Evolutionary conservation across 1,139 yeast species (phyloP).

Genomic region (Diutina mesorugosa): DNA sequence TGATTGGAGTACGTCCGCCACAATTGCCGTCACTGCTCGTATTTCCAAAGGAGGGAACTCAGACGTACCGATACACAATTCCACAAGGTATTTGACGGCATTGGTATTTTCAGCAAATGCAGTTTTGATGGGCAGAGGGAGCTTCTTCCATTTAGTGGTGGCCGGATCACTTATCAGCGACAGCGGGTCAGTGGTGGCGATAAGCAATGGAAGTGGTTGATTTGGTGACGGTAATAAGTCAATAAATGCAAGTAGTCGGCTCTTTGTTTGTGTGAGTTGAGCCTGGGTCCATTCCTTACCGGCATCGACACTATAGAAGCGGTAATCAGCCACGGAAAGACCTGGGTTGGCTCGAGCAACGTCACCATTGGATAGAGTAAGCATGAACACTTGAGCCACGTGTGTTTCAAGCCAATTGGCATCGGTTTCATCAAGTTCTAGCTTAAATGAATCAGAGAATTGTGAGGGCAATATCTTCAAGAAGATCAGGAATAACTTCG

Average conservation of each 20-base stretch:
- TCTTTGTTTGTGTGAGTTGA: conserved; percentile 35
- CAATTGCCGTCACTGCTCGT: background rate
- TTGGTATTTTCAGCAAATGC: background rate
- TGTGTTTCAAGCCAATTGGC: background rate
- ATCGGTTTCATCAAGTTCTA: background rate
- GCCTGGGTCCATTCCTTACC: conserved; percentile 42
- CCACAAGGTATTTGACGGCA: background rate
- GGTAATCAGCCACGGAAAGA: conserved; percentile 37
- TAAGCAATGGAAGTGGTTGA: conserved; percentile 33
- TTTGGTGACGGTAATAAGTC: conserved; percentile 25
- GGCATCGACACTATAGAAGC: conserved; percentile 55
- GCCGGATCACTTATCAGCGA: conserved; percentile 41
- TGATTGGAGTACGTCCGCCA: background rate
- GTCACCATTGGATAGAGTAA: background rate
- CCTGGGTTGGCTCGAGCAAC: conserved; percentile 39
- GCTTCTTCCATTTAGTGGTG: conserved; percentile 36
- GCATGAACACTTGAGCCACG: background rate
- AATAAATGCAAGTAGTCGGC: conserved; percentile 19
- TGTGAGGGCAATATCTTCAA: conserved; percentile 40
- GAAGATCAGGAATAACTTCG: conserved; percentile 51
- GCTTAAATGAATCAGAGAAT: conserved; percentile 18
- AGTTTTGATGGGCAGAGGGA: conserved; percentile 7
- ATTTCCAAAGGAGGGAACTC: background rate
- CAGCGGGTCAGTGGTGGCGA: conserved; percentile 53
- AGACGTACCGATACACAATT: background rate